These are phyloP conservation scores for Vaccinium corymbosum DNA, from an alignment of 148 eudicot species.

Conservation along the genomic window DNA sequence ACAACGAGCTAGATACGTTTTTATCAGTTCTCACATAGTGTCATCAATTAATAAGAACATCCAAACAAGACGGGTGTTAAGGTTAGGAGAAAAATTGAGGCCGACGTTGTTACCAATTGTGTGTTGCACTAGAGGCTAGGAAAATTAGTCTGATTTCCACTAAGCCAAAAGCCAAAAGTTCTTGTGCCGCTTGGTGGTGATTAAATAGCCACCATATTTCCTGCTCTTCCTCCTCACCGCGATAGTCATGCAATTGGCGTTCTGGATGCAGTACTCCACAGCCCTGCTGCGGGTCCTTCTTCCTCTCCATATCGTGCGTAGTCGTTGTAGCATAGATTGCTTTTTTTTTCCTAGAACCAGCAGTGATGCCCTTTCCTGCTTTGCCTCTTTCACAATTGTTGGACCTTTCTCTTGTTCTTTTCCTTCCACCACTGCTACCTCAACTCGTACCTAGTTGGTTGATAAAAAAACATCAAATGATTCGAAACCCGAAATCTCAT, in stretches of 20 bases:
- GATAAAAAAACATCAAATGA: not conserved
- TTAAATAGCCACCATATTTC: conserved; percentile 71
- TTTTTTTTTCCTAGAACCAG: conserved; percentile 62
- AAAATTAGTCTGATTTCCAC: not conserved
- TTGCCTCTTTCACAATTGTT: conserved; percentile 59
- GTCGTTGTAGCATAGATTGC: conserved; percentile 46
- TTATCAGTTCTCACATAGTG: too few relatives aligned
- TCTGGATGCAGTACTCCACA: conserved; percentile 74
- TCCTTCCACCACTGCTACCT: conserved; percentile 47
- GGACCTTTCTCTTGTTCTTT: conserved; percentile 69
- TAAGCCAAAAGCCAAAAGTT: conserved; percentile 86
- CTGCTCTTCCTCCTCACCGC: conserved; percentile 71
- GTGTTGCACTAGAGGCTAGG: not conserved
- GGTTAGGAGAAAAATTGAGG: not conserved
- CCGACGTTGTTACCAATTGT: not conserved
- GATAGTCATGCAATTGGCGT: conserved; percentile 66
- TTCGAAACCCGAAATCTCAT: not conserved
- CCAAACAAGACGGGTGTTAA: not conserved
- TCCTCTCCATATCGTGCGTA: conserved; percentile 42
- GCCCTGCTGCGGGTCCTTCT: conserved; percentile 29
- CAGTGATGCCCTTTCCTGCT: conserved; percentile 41
- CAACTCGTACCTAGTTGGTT: conserved; percentile 60
- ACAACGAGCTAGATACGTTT: too few relatives aligned
- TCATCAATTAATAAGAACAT: not conserved
- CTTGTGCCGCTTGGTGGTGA: conserved; percentile 76